Evolutionary conservation across 192 early-diverging fungal species (phyloP).

Genomic region (Backusella circina): DNA sequence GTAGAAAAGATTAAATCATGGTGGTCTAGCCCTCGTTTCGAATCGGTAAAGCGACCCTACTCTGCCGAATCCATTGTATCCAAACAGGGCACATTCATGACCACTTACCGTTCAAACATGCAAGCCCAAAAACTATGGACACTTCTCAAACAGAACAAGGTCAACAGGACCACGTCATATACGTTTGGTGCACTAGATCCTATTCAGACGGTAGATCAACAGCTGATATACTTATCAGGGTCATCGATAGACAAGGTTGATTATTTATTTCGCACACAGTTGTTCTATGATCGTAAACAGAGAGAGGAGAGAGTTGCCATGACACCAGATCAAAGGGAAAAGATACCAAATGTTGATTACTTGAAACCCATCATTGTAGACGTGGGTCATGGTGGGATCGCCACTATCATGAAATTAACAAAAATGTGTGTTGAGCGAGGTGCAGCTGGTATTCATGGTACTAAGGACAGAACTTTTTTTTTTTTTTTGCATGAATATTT

Average conservation of each 20-base stretch:
- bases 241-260: conserved; percentile 99
- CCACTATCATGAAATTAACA: conserved; percentile 92
- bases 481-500: neutral
- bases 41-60: conserved; percentile 80
- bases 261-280: conserved; percentile 94
- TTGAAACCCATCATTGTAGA: conserved; percentile 94
- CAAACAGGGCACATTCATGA: conserved; percentile 80
- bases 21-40: conserved; percentile 88
- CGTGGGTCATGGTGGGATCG: conserved; percentile 96
- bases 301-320: conserved; percentile 80
- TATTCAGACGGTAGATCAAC: conserved; percentile 86
- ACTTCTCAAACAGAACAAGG: conserved; percentile 73
- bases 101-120: conserved; percentile 74
- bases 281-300: conserved; percentile 97
- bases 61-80: conserved; percentile 76
- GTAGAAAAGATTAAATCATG: conserved; percentile 81
- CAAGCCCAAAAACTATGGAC: conserved; percentile 95
- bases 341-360: conserved; percentile 73
- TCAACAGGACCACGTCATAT: conserved; percentile 75
- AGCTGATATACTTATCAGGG: conserved; percentile 95
- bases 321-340: conserved; percentile 60
- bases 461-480: neutral
- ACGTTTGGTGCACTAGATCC: conserved; percentile 95
- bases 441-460: conserved; percentile 87
- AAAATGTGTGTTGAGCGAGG: conserved; percentile 97